A percentile compares a stretch with the other conserved stretches of the same genome.
Conservation (phyloP, 805 yeast genomes). For the Barnettozyma vustinii region DNA sequence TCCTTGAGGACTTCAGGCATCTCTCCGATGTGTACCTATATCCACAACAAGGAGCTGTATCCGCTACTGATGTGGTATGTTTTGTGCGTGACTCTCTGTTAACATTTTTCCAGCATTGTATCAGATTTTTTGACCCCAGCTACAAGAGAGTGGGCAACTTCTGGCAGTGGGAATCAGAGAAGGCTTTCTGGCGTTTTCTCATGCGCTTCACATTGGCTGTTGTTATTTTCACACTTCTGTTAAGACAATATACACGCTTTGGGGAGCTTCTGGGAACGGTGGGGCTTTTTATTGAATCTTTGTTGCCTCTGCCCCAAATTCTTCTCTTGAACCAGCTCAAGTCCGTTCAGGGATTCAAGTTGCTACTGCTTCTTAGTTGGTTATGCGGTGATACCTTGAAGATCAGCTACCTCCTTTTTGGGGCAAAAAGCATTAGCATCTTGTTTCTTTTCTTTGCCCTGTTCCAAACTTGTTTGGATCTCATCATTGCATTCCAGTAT, state of each 20-base stretch:
- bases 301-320: constrained; percentile 73
- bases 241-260: constrained; percentile 33
- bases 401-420: constrained; percentile 66
- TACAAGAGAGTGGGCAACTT: constrained; percentile 59
- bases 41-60: background rate
- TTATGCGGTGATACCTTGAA: constrained; percentile 83
- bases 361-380: constrained; percentile 76
- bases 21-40: constrained; percentile 5
- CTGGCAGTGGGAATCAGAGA: constrained; percentile 81
- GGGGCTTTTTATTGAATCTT: constrained; percentile 68
- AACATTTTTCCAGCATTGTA: constrained; percentile 30
- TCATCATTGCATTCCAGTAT: constrained; percentile 68
- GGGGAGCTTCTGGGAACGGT: constrained; percentile 51
- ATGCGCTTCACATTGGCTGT: constrained; percentile 18
- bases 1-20: constrained; percentile 11
- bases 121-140: constrained; percentile 66
- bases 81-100: constrained; percentile 11
- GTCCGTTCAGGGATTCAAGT: constrained; percentile 73
- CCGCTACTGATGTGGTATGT: constrained; percentile 9
- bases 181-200: constrained; percentile 59
- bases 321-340: constrained; percentile 59
- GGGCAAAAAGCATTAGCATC: constrained; percentile 62
- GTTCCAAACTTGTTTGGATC: constrained; percentile 72
- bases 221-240: constrained; percentile 33
- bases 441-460: constrained; percentile 66